A percentile compares a stretch with the other conserved stretches of the same genome.
These are phyloP conservation scores for Penicillium riverlandense DNA, from an alignment of 495 filamentous ascomycete species.

Conservation along the genomic window DNA sequence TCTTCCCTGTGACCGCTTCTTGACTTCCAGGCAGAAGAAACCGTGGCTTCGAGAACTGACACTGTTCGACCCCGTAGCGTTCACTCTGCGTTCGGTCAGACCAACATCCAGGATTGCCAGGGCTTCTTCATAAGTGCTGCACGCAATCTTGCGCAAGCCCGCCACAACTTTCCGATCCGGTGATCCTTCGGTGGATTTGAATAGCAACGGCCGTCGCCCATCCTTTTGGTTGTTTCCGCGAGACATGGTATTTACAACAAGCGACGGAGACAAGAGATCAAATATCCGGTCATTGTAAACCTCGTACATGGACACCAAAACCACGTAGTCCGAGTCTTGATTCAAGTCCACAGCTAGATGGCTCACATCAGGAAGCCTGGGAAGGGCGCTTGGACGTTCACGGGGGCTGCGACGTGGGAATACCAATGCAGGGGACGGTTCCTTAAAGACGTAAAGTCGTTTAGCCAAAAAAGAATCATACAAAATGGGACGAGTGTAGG, in stretches of 20 bases:
- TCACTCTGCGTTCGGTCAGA: conserved; percentile 77
- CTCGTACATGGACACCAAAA: conserved; percentile 96
- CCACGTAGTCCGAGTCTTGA: conserved; percentile 70
- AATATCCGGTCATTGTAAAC: conserved; percentile 99
- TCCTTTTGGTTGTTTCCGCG: conserved; percentile 52
- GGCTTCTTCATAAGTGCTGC: conserved; percentile 77
- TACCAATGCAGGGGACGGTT: conserved; percentile 38
- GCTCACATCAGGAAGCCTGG: conserved; percentile 67
- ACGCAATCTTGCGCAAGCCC: conserved; percentile 84
- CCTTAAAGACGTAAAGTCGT: conserved; percentile 38
- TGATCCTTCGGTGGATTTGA: conserved; percentile 79
- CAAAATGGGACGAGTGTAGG: conserved; percentile 11
- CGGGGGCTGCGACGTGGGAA: conserved; percentile 52
- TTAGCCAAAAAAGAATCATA: conserved; percentile 25
- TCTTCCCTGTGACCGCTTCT: conserved; percentile 59
- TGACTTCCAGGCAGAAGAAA: conserved; percentile 93
- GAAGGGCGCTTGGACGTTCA: conserved; percentile 56
- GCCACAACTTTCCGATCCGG: conserved; percentile 87
- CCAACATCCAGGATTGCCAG: conserved; percentile 87
- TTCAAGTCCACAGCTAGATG: conserved; percentile 62
- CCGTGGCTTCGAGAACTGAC: conserved; percentile 88
- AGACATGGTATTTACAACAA: conserved; percentile 31
- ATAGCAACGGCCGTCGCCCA: conserved; percentile 67
- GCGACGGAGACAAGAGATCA: conserved; percentile 66
- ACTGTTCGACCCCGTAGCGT: conserved; percentile 84